Base-by-base conservation (phyloP, 169 alveolate species). In the Plasmodium yoelii region DNA sequence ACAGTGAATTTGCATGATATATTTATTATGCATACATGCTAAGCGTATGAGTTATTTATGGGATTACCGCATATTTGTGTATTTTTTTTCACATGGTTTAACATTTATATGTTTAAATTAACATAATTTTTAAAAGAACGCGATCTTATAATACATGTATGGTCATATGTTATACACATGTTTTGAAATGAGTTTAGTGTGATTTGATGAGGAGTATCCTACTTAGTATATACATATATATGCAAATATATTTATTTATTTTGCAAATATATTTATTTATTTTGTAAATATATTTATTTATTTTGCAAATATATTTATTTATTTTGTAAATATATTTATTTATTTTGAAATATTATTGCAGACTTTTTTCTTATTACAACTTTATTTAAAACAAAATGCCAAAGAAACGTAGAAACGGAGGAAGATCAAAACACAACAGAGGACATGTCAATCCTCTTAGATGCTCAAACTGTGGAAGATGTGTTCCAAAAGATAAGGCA, bases 401-500 rank as follows among this genome's bases (percentile, higher is more conserved):
- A 88, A 95, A 97, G 93, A 99, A 99, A 96, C 98, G 99, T 88
- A 97, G 99, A 87, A 99, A 99, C 97, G 98, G 96, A 92, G 99
- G 99, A 87, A 98, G 99, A 92, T 96, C 98, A 92, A 98, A 98
- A 96, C 99, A 99, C 95, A 99, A 99, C 87, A 96, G 99, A 80
- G 99, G 99, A 82, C 99, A 98, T 96, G 97, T 97, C 53, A 96
- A 97, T 90, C 97, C 98, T 68, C 94, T 99, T 75, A 94, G 99
- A 68, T 99, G 99, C 97, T 96, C 98, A 90, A 98, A 99, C 97
- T 99, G 99, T 95, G 99, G 98, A 87, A 95, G 99, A 84, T 95
- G 99, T 87, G 98, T 97, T 55, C 98, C 99, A 15, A 97, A 98
- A 96, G 99, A 99, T 96, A 99, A 99, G 96, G 99, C 99, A 77